Evolutionary conservation across 441 rosid species (phyloP), one percentile per base, ranked within the genome.

Genomic region (Eutrema salsugineum): DNA sequence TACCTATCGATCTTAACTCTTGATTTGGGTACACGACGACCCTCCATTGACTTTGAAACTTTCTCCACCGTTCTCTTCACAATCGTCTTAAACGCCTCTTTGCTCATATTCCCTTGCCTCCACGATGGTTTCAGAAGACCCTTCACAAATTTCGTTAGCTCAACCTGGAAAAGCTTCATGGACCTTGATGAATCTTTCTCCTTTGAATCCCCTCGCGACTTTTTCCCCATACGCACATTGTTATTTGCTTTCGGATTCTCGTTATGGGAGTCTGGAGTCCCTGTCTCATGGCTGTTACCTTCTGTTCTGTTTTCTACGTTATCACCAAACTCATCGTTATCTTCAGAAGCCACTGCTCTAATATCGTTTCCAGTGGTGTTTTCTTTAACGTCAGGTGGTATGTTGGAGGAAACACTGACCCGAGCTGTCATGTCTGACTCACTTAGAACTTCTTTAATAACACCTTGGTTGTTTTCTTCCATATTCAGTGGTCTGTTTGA

Each of bases 101-200:
- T 93, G 81, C 97, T 93, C 96, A 93, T 93, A 68, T 88, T 87
- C 74, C 98, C 96, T 71, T 93, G 91, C 49, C 85, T 82, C 98
- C 97, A 93, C 5, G 94, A 89, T 3, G 98, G 98, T 83, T 85
- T 88, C 49, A 91, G 77, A 78, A 89, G 85, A 73, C 86, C 98
- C 84, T 93, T 93, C 19, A 93, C 97, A 76, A 93, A 93, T 70
- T 86, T 83, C 30, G 97, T 96, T 73, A 91, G 85, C 57, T 85
- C 81, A 38, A 77, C 83, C 77, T 86, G 85, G 80, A 91, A 93
- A 81, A 81, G 90, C 81, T 84, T 89, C 84, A 73, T 76, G 44
- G 93, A 88, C 75, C 89, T 83, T 62, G 89, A 82, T 33, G 97
- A 85, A 68, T 84, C 83, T 56, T 33, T 70, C 61, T 69, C 79